Evolutionary conservation across 129 eudicot species (phyloP).

Genomic region (Smallanthus sonchifolius): DNA sequence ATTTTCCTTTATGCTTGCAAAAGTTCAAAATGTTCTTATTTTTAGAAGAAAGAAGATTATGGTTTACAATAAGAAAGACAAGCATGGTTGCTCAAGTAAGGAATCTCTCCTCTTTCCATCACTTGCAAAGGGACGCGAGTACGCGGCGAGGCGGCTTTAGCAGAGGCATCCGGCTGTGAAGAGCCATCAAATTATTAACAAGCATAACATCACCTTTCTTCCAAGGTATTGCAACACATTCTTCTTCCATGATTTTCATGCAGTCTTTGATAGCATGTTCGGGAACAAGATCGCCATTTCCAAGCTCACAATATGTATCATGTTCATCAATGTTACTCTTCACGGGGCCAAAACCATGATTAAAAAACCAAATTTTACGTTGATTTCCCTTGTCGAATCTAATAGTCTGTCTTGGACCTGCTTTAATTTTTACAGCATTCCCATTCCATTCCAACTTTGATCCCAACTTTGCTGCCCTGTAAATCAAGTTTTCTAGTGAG

Average conservation of each 20-base stretch:
- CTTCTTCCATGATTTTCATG: conserved; percentile 25
- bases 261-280: conserved; percentile 5
- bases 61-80: neutral
- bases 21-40: too few species aligned
- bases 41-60: neutral
- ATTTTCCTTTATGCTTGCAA: too few species aligned
- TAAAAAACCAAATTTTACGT: conserved; percentile 12
- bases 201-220: conserved; percentile 32
- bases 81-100: neutral
- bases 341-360: conserved; percentile 37
- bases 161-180: conserved; percentile 13
- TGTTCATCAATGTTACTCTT: neutral
- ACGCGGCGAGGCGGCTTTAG: conserved; percentile 20
- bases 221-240: conserved; percentile 31
- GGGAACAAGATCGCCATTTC: conserved; percentile 17
- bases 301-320: neutral
- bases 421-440: neutral
- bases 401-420: neutral
- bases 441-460: conserved; percentile 12
- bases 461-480: conserved; percentile 6
- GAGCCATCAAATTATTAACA: conserved; percentile 19
- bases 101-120: neutral
- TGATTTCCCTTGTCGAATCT: neutral
- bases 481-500: neutral
- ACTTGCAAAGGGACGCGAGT: conserved; percentile 31